Conservation (phyloP, 345 rosid genomes). For the Firmiana major region DNA sequence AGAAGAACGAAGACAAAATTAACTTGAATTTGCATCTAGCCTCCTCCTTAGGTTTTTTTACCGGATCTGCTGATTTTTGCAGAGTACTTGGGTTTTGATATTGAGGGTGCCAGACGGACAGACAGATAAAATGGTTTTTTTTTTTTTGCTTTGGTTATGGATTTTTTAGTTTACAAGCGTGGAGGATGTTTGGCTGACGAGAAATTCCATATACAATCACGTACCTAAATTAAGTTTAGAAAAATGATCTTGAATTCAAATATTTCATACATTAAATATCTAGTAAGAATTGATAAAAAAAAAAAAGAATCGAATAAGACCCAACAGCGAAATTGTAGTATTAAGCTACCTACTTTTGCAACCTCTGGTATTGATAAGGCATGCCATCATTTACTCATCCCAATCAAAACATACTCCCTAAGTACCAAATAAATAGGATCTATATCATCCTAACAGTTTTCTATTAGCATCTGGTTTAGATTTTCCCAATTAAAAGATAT, state of each 20-base stretch:
- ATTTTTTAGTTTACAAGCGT: background rate
- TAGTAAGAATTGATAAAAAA: constrained; percentile 3
- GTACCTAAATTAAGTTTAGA: background rate
- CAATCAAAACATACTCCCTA: background rate
- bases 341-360: background rate
- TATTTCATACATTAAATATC: background rate
- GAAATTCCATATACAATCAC: too few relatives aligned
- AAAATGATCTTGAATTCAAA: background rate
- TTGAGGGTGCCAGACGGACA: background rate
- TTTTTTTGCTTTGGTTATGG: background rate
- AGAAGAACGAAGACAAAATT: background rate
- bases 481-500: background rate
- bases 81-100: background rate
- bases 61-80: constrained; percentile 10
- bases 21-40: background rate
- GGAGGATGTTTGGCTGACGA: too few relatives aligned
- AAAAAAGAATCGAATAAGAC: background rate
- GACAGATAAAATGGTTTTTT: background rate
- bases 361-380: background rate
- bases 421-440: background rate
- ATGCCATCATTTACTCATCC: background rate
- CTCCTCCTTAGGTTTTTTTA: background rate
- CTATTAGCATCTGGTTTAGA: background rate
- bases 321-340: background rate
- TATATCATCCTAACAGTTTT: background rate